phyloP scores from a whole-genome alignment of 768 basidiomycete species.

The Lactarius akahatsu region DNA sequence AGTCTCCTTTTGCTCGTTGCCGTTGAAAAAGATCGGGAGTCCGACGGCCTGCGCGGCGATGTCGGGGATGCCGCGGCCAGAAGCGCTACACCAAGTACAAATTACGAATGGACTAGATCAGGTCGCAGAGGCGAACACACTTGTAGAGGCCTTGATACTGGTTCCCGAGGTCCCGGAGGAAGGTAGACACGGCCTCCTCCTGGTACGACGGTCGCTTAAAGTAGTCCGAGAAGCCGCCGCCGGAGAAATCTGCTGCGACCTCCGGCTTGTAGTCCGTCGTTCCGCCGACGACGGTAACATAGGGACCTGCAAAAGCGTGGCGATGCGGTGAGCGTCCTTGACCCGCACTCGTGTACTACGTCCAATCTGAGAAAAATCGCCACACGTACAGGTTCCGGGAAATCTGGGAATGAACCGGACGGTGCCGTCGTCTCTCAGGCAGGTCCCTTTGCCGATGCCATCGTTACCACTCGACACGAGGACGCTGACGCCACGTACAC shows the following conservation, averaged over 20 bases:
- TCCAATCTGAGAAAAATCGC: not conserved
- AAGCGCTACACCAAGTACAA: not conserved
- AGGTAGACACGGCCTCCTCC: not conserved
- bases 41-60: no score
- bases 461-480: not conserved
- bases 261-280: not conserved
- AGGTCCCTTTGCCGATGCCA: not conserved
- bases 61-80: no score
- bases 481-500: not conserved
- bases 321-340: not conserved
- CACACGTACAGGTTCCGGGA: not conserved
- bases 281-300: not conserved
- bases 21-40: no score
- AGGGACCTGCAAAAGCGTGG: not conserved
- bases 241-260: not conserved
- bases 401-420: not conserved
- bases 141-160: not conserved
- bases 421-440: fast-evolving
- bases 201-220: not conserved
- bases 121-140: not conserved
- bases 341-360: not conserved
- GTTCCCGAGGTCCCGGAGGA: not conserved
- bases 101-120: not conserved
- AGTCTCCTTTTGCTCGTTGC: no score
- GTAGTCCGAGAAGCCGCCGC: not conserved